These are phyloP conservation scores for Phytophthora idaei DNA, from an alignment of 352 stramenopile genomes.

Conservation along the genomic window DNA sequence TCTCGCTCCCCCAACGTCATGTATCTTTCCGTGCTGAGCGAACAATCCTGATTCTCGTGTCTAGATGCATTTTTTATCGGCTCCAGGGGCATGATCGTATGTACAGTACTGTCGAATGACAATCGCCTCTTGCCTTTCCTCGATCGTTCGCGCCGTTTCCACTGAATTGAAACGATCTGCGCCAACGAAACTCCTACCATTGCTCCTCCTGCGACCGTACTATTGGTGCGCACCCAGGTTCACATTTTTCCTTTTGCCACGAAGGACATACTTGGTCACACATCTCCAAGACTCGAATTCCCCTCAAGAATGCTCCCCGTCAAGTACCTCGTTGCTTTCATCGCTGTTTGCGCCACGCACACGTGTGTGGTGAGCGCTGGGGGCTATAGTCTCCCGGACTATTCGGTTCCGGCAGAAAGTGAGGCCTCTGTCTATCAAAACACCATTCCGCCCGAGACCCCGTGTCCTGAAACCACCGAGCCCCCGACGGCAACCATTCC, in stretches of 20 bases:
- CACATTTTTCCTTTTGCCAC: slow-evolving; percentile 38
- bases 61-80: slow-evolving; percentile 7
- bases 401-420: slow-evolving; percentile 2
- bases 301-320: slow-evolving; percentile 28
- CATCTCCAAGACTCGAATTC: slow-evolving; percentile 6
- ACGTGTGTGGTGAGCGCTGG: slow-evolving; percentile 26
- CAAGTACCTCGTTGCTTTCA: slow-evolving; percentile 38
- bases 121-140: slow-evolving; percentile 27
- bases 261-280: slow-evolving; percentile 27
- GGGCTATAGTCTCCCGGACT: slow-evolving; percentile 21
- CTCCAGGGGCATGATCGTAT: neutral
- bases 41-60: neutral
- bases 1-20: neutral
- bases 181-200: slow-evolving; percentile 18
- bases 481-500: neutral
- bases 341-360: slow-evolving; percentile 30
- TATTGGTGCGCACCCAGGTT: neutral
- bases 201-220: neutral
- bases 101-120: neutral
- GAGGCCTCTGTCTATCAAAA: neutral
- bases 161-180: slow-evolving; percentile 5
- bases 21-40: neutral
- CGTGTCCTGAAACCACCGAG: slow-evolving; percentile 15
- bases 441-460: slow-evolving; percentile 1
- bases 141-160: slow-evolving; percentile 23